Conservation (phyloP, 2,329 filamentous ascomycete genomes). For the Cladobotryum mycophilum region DNA sequence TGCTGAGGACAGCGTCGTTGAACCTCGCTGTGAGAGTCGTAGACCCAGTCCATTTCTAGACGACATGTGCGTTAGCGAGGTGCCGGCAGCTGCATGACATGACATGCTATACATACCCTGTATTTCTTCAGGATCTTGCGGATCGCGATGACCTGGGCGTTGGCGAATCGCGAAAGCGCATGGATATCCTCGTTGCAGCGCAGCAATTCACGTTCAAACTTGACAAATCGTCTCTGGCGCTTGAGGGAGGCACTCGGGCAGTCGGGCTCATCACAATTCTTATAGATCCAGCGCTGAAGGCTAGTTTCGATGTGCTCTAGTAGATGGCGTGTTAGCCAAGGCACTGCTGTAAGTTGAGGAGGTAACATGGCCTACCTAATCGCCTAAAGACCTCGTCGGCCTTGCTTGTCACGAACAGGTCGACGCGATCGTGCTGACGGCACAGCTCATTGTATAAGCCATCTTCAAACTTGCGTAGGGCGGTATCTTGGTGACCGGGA, state of each 20-base stretch:
- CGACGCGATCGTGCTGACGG: slow-evolving; percentile 69
- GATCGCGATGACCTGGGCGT: slow-evolving; percentile 69
- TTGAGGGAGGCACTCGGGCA: slow-evolving; percentile 31
- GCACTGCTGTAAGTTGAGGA: not conserved
- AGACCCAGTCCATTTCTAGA: slow-evolving; percentile 74
- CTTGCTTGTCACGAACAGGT: slow-evolving; percentile 74
- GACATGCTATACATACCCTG: slow-evolving; percentile 39
- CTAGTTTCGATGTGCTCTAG: slow-evolving; percentile 44
- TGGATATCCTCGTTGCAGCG: slow-evolving; percentile 65
- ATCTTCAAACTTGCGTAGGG: slow-evolving; percentile 60
- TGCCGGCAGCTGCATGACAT: not conserved
- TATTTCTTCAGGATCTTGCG: slow-evolving; percentile 84
- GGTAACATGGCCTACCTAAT: slow-evolving; percentile 43
- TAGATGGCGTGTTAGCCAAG: slow-evolving; percentile 17
- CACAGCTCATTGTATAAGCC: slow-evolving; percentile 65
- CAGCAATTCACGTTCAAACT: slow-evolving; percentile 46
- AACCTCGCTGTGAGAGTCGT: slow-evolving; percentile 58
- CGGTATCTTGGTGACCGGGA: slow-evolving; percentile 59
- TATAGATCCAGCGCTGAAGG: slow-evolving; percentile 42
- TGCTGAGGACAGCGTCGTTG: slow-evolving; percentile 56
- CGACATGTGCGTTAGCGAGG: not conserved
- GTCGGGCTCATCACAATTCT: slow-evolving; percentile 32
- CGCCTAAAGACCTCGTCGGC: slow-evolving; percentile 68
- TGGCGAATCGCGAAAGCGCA: slow-evolving; percentile 63
- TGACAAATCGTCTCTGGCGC: slow-evolving; percentile 46